Base-by-base conservation (phyloP, 2,329 filamentous ascomycete species). In the Fusarium sp. region DNA sequence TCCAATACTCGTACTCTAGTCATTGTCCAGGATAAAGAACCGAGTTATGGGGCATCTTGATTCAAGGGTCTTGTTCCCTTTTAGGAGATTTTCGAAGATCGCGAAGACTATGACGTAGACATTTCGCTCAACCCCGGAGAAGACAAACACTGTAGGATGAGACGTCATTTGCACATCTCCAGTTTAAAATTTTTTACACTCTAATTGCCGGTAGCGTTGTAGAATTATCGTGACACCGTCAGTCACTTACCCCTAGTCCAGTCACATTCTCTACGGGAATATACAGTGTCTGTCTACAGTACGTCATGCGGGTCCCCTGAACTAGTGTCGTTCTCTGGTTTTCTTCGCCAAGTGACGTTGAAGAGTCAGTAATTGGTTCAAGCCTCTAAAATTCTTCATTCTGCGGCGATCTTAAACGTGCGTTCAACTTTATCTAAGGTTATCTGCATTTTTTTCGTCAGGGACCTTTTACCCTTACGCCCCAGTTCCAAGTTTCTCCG, bases 231-330 rank as follows among this genome's bases (percentile, higher is more conserved):
- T 53, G 24, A 22, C 15, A 51, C 20, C 18, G 29, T 51, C 18
- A 46, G 25, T 20, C 16, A 46, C 11, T 29, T 29, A 29, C 27
- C 27, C 27, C 27, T 11, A 29, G 27, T 27, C 27, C 27, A 27
- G 27, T 29, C 27, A 29, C 25, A 27, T 27, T 27, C 25, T 25
- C 3, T 11, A 27, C 34, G 34, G 34, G 34, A 38, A 38, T 38
- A 38, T 40, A 47, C 51, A 53, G 14, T 52, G n/a, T 49, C 9
- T 16, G 0, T 12, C 34, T 16, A 44, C 25, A 22, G 14, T 66
- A 66, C 63, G 63, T 66, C 62, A 66, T 62, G 63, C 63, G 63
- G 63, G 62, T 43, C 63, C 24, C n/a, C 25, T 61, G 60, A 22
- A 1, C 20, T 64, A 29, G n/a, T n/a, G n/a, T n/a, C n/a, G n/a